Evolutionary conservation across 192 early-diverging fungal species (phyloP), one percentile per base, ranked within the genome.

Genomic region (Linderina pennispora): DNA sequence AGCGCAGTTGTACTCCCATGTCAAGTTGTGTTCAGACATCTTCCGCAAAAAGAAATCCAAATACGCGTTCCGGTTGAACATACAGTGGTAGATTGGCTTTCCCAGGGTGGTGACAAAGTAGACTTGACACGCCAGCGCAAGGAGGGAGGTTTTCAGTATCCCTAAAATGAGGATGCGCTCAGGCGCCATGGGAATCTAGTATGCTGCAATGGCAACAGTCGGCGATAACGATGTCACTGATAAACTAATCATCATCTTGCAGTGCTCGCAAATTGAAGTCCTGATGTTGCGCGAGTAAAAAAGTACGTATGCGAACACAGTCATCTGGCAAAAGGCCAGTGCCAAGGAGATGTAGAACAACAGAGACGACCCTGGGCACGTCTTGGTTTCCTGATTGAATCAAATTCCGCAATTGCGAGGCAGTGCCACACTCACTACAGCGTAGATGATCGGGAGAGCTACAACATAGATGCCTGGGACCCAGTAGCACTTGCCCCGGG

Each of bases 231-330:
- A 31, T 31, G 5, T 11, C 28, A 11, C 28, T 11, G 11, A 31
- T 31, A 31, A 31, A 11, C 11, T 33, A 36, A 21, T 59, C n/a
- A 59, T 16, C 22, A 62, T 51, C 16, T 45, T 55, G 18, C 22
- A 50, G 35, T 34, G 43, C 37, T 71, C 67, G 17, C 45, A 16
- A 38, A 71, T 63, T 40, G 60, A 71, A 40, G 54, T 44, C 16
- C 44, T 41, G 36, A 62, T 62, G 16, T 41, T 58, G 24, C 60
- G 67, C 17, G 52, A 44, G 25, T 59, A 63, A 32, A 59, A 25
- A 26, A 71, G 40, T 24, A 71, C 36, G 22, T 18, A 34, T 36
- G 51, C 28, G 10, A 55, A 23, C 11, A 59, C 25, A 16, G 55
- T 17, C 1, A 43, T 32, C 25, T 71, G 67, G 3, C 63, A 39